These are phyloP conservation scores for Spathaspora boniae DNA, from an alignment of 805 yeast genomes.

Conservation along the genomic window DNA sequence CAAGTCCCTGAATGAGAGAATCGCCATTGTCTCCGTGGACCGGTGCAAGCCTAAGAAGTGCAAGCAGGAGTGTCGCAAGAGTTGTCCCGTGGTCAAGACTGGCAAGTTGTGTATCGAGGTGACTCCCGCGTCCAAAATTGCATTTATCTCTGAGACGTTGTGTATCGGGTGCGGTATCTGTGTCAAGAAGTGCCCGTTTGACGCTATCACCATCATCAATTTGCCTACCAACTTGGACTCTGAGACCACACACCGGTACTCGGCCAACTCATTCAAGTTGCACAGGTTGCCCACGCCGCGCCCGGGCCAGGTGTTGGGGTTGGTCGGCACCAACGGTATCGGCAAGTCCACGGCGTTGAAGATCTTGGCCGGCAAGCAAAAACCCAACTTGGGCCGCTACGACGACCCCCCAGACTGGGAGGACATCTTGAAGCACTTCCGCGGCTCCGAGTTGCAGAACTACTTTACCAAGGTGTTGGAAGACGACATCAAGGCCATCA, in stretches of 20 bases:
- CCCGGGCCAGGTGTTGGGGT: slow-evolving; percentile 97
- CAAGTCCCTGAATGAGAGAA: slow-evolving; percentile 61
- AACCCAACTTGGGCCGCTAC: slow-evolving; percentile 90
- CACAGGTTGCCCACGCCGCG: slow-evolving; percentile 98
- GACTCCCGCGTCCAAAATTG: slow-evolving; percentile 82
- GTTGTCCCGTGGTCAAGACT: slow-evolving; percentile 97
- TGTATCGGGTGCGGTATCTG: slow-evolving; percentile 99
- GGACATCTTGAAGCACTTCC: slow-evolving; percentile 83
- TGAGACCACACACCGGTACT: slow-evolving; percentile 94
- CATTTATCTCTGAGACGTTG: slow-evolving; percentile 87
- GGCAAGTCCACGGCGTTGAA: slow-evolving; percentile 97
- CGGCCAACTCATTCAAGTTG: slow-evolving; percentile 95
- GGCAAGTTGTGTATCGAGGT: slow-evolving; percentile 98
- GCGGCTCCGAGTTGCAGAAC: slow-evolving; percentile 97
- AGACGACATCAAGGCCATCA: slow-evolving; percentile 92
- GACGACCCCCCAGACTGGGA: slow-evolving; percentile 99
- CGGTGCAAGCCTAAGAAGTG: slow-evolving; percentile 98
- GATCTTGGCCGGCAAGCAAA: slow-evolving; percentile 95
- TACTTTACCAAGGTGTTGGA: slow-evolving; percentile 92
- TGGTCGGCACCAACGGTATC: slow-evolving; percentile 98
- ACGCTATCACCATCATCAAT: slow-evolving; percentile 93
- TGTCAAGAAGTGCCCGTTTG: slow-evolving; percentile 97
- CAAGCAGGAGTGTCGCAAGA: slow-evolving; percentile 94
- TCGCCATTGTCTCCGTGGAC: slow-evolving; percentile 92
- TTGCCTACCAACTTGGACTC: slow-evolving; percentile 91